Conservation (phyloP, 169 alveolate species). For the Plasmodium cynomolgi region DNA sequence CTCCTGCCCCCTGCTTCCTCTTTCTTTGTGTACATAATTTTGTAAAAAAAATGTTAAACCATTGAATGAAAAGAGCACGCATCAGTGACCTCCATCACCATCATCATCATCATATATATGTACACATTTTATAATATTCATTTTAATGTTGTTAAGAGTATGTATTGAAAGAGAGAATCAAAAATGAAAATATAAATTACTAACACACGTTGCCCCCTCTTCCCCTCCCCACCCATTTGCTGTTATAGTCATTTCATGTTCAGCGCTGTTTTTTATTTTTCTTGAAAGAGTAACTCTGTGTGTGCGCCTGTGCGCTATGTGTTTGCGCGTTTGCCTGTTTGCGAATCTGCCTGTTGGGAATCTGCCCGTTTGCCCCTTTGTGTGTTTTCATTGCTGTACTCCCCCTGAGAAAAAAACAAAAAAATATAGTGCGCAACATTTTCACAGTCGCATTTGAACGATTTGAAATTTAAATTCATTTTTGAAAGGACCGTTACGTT, state of each 20-base stretch:
- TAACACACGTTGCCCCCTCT: background rate
- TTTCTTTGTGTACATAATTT: background rate
- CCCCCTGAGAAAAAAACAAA: background rate
- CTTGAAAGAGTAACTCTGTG: background rate
- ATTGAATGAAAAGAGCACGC: background rate
- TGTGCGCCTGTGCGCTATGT: background rate
- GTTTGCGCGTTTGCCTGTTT: background rate
- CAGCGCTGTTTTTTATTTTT: background rate
- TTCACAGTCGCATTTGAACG: background rate
- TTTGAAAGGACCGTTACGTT: background rate
- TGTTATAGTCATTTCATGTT: background rate
- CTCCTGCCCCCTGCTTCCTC: background rate
- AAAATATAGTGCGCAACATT: background rate
- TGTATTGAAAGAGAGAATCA: background rate
- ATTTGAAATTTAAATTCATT: background rate
- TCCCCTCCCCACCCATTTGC: background rate
- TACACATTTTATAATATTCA: background rate
- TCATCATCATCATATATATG: background rate
- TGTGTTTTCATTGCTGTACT: background rate
- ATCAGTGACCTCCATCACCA: background rate
- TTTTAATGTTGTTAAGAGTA: background rate
- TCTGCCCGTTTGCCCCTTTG: background rate
- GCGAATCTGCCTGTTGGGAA: too few relatives aligned
- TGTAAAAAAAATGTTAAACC: conserved; percentile 30
- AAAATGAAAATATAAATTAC: background rate